Evolutionary conservation across 2,329 filamentous ascomycete genomes (phyloP).

Genomic region (Cryphonectria japonica): DNA sequence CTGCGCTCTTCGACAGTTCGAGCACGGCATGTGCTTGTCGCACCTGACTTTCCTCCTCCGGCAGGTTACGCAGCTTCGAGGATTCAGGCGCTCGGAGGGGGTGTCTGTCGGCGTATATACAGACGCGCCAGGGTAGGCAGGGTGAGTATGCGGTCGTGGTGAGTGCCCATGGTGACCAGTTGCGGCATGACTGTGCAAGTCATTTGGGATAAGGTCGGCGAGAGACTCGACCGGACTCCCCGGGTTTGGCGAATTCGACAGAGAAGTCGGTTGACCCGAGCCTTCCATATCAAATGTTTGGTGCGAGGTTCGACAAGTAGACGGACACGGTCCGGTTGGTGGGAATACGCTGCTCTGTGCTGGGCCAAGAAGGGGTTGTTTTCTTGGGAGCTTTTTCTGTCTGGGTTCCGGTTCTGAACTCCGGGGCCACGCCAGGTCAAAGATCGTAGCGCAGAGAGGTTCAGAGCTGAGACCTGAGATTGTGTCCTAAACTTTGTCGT

Average conservation of each 20-base stretch:
- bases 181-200: constrained; percentile 22
- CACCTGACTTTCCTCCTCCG: constrained; percentile 66
- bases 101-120: constrained; percentile 35
- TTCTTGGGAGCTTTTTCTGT: background rate
- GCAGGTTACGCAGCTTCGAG: constrained; percentile 34
- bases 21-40: constrained; percentile 77
- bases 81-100: constrained; percentile 33
- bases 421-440: background rate
- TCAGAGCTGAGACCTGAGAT: background rate
- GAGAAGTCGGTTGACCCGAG: constrained; percentile 20
- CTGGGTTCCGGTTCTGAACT: background rate
- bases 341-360: background rate
- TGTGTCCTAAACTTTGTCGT: background rate
- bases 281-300: constrained; percentile 20
- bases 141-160: constrained; percentile 29
- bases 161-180: constrained; percentile 24
- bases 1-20: constrained; percentile 72
- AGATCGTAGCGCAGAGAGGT: background rate
- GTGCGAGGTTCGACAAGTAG: background rate
- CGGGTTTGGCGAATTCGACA: constrained; percentile 26
- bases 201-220: constrained; percentile 32
- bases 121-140: constrained; percentile 35
- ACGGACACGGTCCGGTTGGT: background rate
- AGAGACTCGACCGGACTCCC: constrained; percentile 38
- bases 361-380: background rate